Evolutionary conservation across 768 basidiomycete species (phyloP).

Genomic region (Nidularia sp.): DNA sequence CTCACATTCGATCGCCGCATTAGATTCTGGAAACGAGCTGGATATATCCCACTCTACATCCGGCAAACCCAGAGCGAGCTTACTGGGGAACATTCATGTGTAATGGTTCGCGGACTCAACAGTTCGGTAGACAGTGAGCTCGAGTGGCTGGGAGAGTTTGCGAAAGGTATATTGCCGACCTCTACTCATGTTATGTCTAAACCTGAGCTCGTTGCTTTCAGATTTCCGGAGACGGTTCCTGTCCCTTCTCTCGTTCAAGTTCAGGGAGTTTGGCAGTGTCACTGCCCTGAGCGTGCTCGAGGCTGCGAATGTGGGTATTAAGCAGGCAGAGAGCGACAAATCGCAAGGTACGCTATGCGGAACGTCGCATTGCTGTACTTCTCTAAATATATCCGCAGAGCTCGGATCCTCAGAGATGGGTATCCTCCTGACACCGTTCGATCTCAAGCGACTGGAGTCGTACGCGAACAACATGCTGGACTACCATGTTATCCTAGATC

Average conservation of each 20-base stretch:
- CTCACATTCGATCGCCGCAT: conserved; percentile 1
- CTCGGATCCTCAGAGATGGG: conserved; percentile 40
- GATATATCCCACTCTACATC: conserved; percentile 88
- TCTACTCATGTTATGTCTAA: not conserved
- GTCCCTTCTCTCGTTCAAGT: conserved; percentile 85
- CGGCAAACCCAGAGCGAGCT: conserved; percentile 92
- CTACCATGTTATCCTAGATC: conserved; percentile 92
- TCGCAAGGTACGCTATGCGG: not conserved
- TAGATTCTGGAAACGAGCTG: conserved; percentile 94
- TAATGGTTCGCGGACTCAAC: conserved; percentile 88
- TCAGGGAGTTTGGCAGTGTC: conserved; percentile 89
- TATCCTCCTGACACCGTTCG: conserved; percentile 80
- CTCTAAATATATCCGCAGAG: conserved; percentile 14
- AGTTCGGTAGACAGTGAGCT: conserved; percentile 58
- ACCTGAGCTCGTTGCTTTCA: conserved; percentile 20
- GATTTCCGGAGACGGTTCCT: conserved; percentile 94
- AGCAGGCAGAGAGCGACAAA: conserved; percentile 25
- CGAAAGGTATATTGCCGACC: conserved; percentile 52
- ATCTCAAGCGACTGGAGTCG: conserved; percentile 91
- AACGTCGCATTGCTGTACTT: not conserved
- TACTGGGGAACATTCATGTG: conserved; percentile 94
- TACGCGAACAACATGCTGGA: conserved; percentile 96
- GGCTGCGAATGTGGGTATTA: conserved; percentile 66
- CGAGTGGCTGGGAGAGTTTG: conserved; percentile 87
- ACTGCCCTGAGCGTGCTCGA: conserved; percentile 87